A percentile compares a stretch with the other conserved stretches of the same genome.
phyloP scores from a whole-genome alignment of 2,329 filamentous ascomycete species.

The Venturia aucupariae region DNA sequence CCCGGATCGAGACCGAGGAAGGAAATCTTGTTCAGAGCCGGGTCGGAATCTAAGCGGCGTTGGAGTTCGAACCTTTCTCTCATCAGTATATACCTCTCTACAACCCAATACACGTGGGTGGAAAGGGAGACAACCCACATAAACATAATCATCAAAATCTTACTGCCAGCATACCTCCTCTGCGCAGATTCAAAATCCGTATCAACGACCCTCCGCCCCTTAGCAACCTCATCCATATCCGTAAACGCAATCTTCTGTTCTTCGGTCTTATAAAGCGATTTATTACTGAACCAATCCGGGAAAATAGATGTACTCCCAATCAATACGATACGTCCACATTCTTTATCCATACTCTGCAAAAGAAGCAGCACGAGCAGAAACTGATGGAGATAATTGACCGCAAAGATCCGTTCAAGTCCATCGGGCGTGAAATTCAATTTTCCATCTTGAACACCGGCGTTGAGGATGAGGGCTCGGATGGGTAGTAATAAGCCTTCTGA shows the following conservation, averaged over 20 bases:
- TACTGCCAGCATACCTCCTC: constrained; percentile 1
- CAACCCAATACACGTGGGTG: no score
- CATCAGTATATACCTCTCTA: no score
- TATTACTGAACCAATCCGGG: background rate
- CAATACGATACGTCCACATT: background rate
- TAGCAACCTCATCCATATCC: background rate
- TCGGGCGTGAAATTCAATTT: background rate
- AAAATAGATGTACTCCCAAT: background rate
- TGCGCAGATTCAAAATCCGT: background rate
- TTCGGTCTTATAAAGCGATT: background rate
- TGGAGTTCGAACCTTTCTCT: background rate
- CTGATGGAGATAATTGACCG: background rate
- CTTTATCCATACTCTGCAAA: constrained; percentile 1
- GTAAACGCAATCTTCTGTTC: background rate
- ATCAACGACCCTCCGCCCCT: background rate
- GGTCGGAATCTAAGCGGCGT: background rate
- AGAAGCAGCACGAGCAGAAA: background rate
- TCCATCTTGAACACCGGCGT: constrained; percentile 3
- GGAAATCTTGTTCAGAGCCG: background rate
- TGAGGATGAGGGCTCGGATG: background rate
- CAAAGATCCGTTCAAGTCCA: background rate
- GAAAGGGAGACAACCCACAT: background rate
- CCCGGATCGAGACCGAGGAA: background rate
- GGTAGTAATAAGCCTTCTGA: background rate
- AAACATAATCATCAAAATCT: constrained; percentile 5